Percentiles rank a stretch among this genome's conserved stretches.
These are phyloP conservation scores for Phialocephala sp. DNA, from an alignment of 2,329 filamentous ascomycete species.

Conservation along the genomic window DNA sequence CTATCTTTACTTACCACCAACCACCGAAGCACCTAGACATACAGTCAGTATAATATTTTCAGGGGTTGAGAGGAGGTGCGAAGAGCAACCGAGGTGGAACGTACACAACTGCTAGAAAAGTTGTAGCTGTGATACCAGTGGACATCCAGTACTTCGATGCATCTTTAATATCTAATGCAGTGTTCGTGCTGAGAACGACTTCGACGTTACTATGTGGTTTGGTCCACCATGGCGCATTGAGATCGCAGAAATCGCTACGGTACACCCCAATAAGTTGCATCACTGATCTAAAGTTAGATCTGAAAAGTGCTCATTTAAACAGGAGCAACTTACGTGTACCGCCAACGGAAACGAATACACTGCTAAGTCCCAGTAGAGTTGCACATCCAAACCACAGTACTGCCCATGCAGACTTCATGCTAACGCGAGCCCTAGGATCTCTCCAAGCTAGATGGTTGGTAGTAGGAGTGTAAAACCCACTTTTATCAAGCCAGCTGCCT, in stretches of 20 bases:
- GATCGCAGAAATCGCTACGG: conserved; percentile 15
- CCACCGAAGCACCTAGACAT: conserved; percentile 28
- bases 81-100: too few species aligned
- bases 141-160: conserved; percentile 27
- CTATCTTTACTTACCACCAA: too few species aligned
- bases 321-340: not conserved
- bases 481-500: conserved; percentile 25
- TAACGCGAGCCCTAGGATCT: not conserved
- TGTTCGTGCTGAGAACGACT: conserved; percentile 23
- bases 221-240: conserved; percentile 24
- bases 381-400: conserved; percentile 28
- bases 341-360: not conserved
- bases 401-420: conserved; percentile 24
- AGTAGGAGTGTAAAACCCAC: conserved; percentile 15
- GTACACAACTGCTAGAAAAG: conserved; percentile 25
- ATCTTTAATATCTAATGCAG: conserved; percentile 22
- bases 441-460: not conserved
- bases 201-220: conserved; percentile 13
- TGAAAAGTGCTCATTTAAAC: too few species aligned
- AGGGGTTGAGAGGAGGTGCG: too few species aligned
- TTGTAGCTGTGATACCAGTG: conserved; percentile 25
- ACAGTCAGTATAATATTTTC: too few species aligned
- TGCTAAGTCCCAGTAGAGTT: conserved; percentile 21
- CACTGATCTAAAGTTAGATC: conserved; percentile 27
- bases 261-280: conserved; percentile 34